Conservation (phyloP, 192 early-diverging fungal genomes). For the Glomus cerebriforme region DNA sequence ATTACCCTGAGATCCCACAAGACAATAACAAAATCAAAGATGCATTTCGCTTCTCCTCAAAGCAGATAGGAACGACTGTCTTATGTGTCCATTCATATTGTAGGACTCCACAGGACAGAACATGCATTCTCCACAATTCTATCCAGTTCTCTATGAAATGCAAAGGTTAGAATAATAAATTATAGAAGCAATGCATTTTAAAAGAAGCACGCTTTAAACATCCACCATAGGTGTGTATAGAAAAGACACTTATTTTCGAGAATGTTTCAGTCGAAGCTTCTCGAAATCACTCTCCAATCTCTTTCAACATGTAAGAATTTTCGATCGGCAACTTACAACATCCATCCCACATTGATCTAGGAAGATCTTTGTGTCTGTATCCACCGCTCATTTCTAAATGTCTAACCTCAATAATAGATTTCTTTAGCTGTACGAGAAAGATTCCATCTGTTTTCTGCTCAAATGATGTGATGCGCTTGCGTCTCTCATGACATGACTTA, state of each 20-base stretch:
- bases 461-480: no score
- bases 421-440: conserved; percentile 9
- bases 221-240: conserved; percentile 25
- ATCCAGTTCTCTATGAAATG: conserved; percentile 23
- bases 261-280: conserved; percentile 15
- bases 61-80: conserved; percentile 21
- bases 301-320: conserved; percentile 21
- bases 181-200: no score
- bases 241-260: conserved; percentile 23
- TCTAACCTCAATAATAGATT: conserved; percentile 11
- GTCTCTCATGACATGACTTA: no score
- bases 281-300: conserved; percentile 26
- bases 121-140: conserved; percentile 26
- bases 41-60: background rate
- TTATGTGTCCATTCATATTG: conserved; percentile 28
- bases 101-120: conserved; percentile 8
- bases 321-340: no score
- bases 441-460: no score
- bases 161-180: conserved; percentile 8
- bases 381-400: conserved; percentile 29
- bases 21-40: conserved; percentile 25
- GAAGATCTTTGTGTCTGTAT: no score
- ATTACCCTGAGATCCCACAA: conserved; percentile 26
- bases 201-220: background rate
- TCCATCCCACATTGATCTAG: no score